phyloP scores from a whole-genome alignment of 2,329 filamentous ascomycete genomes.

The Xylaria sp. region DNA sequence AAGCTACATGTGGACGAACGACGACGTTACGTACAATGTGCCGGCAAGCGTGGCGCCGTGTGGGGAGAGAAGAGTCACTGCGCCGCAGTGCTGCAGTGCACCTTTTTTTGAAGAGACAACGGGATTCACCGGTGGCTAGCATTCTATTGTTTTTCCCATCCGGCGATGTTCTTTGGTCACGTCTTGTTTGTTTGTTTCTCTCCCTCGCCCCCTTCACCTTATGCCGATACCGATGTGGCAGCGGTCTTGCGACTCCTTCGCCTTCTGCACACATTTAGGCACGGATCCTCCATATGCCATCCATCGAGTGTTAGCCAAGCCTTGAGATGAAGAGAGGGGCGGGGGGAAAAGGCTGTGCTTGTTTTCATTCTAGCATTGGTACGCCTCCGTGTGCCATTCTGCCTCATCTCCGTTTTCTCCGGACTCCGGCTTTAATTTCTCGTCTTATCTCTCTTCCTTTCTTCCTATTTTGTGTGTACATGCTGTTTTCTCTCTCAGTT shows the following conservation, averaged over 20 bases:
- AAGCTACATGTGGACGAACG: conserved; percentile 2
- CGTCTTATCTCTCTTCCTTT: neutral
- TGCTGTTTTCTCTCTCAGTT: too few relatives aligned
- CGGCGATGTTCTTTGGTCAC: neutral
- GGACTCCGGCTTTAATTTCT: too few relatives aligned
- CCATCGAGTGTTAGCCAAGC: neutral
- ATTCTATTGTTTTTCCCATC: neutral
- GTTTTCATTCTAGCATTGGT: neutral
- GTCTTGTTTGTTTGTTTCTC: neutral
- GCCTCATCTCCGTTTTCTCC: too few relatives aligned
- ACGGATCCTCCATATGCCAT: neutral
- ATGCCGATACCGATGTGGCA: neutral
- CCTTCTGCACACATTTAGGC: neutral
- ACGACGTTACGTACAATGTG: neutral
- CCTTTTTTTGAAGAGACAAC: neutral
- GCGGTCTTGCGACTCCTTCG: neutral
- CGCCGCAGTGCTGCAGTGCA: conserved; percentile 5
- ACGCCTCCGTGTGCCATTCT: neutral
- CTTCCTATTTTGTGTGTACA: neutral
- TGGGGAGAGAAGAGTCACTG: conserved; percentile 1
- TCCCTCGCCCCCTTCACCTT: neutral
- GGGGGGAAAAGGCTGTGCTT: conserved; percentile 4
- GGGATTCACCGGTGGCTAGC: neutral
- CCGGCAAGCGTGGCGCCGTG: conserved; percentile 5
- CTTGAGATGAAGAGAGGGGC: neutral